Evolutionary conservation across 768 basidiomycete genomes (phyloP), one percentile per base, ranked within the genome.

Genomic region (Baorangia bicolor): DNA sequence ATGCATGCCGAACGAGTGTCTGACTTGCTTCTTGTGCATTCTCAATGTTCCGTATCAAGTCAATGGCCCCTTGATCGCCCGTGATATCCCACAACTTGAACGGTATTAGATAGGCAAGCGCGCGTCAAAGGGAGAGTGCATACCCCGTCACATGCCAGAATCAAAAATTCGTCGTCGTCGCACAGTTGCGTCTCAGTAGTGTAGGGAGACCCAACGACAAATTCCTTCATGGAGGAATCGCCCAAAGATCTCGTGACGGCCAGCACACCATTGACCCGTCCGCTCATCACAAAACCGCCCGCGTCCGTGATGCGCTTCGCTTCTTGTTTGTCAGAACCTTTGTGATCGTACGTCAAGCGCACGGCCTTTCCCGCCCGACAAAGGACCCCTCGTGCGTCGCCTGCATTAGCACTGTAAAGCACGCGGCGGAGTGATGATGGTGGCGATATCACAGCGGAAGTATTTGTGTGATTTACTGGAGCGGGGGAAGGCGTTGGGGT

Each of bases 181-280:
- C 88, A 88, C 39, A 99, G 75, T 62, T 88, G 85, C 13, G 96
- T 98, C 72, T 98, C 95, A n/a, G 97, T 98, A 20, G 97, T 99
- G 73, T 96, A 99, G 7, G 97, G 97, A 28, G 92, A 84, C 2
- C 97, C 97, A 45, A 98, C 97, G 12, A 99, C 97, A 70, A 95
- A 99, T 66, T 99, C 97, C 74, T 99, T 99, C 97, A 99, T 98
- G 8, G 93, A 90, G 2, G 94, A 90, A 68, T 99, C 97, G 33
- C 97, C 97, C 53, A 99, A 76, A 65, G 94, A 94, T 55, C 97
- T 81, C 18, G 97, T 99, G 28, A 99, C 97, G 7, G 94, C 94
- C 51, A 99, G 77, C 39, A 98, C 95, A 60, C 96, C 97, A 62
- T 99, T 99, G 33, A 99, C 97, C 13, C 97, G 85, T 59, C 96